These are phyloP conservation scores for Thinopyrum elongatum DNA, from an alignment of 176 grass and related monocot genomes.

Conservation along the genomic window DNA sequence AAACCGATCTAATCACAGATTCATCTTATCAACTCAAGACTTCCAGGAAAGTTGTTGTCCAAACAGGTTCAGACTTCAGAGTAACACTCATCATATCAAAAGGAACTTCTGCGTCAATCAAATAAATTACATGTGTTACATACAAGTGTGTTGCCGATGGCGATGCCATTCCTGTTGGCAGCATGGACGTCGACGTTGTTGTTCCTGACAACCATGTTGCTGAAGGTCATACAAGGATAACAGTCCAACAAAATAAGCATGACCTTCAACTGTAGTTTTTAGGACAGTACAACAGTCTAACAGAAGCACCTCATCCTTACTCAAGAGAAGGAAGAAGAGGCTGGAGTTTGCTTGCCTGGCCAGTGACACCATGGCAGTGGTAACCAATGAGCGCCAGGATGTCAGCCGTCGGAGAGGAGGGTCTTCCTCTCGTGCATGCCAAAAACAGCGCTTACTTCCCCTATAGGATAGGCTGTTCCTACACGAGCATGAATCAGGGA, in stretches of 20 bases:
- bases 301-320: not conserved
- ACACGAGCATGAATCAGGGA: no score
- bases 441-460: no score
- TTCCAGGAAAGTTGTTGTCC: no score
- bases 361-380: constrained; percentile 76
- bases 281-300: not conserved
- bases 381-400: constrained; percentile 81
- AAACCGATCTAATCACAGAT: no score
- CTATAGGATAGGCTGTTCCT: no score
- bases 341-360: constrained; percentile 38
- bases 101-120: no score
- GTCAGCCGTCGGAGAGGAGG: constrained; percentile 75
- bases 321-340: not conserved
- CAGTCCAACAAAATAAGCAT: not conserved
- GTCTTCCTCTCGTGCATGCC: constrained; percentile 58
- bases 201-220: no score
- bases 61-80: no score
- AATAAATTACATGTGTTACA: not conserved
- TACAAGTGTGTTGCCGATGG: constrained; percentile 82
- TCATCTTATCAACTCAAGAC: no score
- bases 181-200: no score
- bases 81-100: no score
- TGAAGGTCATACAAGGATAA: constrained; percentile 36
- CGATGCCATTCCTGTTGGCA: constrained; percentile 69
- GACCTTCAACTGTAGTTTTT: not conserved